Evolutionary conservation across 1,284 basidiomycete species (phyloP), one percentile per base, ranked within the genome.

Genomic region (Ceratobasidium sp.): DNA sequence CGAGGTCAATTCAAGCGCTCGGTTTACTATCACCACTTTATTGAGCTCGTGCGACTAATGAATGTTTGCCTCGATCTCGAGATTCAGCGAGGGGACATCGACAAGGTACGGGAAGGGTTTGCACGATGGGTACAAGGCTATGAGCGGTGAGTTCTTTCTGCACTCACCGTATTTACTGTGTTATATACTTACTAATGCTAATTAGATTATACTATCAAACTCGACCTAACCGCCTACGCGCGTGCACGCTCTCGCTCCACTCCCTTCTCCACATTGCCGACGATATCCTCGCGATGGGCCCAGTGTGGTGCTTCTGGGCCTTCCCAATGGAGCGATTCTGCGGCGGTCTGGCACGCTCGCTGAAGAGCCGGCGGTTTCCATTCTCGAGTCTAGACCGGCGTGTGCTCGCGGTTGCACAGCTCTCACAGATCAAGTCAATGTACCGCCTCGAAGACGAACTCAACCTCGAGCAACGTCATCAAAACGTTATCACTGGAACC

Each of bases 241-340:
- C 82, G 0, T 88, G 87, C 78, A 83, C 85, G 0, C 41, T 87
- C 0, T 86, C 85, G 0, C 80, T 88, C 20, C 87, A 89, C 80
- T 80, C 83, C 0, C 82, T 87, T 0, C 81, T 87, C 5, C 86
- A 87, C 77, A 83, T 87, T 60, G 83, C 84, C 0, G 81, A 82
- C 44, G 80, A 80, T 57, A 86, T 87, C 52, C 71, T 81, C 55
- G 75, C 60, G 1, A 80, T 77, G 7, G 85, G 87, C 0, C 86
- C 86, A 3, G 85, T 87, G 0, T 88, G 87, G 87, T 81, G 81
- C 14, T 86, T 85, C 67, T 88, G 87, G 87, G 85, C 86, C 0
- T 88, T 86, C 76, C 83, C 84, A 0, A 87, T 83, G 81, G 83
- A 84, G 71, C 79, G 81, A 6, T 81, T 79, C 60, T 84, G 83